Percentiles rank a stretch among this genome's conserved stretches.
phyloP scores from a whole-genome alignment of 2,329 filamentous ascomycete genomes.

The Polytolypa hystricis region DNA sequence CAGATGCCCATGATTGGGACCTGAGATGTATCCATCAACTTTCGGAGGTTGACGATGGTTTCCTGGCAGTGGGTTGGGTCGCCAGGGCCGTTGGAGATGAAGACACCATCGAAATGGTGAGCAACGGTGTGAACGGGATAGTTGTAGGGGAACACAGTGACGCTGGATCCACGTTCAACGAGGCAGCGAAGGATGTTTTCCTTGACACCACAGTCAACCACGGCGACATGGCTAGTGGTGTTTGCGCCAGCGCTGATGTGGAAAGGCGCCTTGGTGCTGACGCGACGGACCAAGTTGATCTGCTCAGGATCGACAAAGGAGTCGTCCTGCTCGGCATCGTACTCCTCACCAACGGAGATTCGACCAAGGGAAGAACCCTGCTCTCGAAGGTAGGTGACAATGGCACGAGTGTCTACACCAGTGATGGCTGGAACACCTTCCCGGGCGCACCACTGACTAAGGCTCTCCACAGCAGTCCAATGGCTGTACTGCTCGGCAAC shows the following conservation, averaged over 20 bases:
- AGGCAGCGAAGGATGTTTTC: slow-evolving; percentile 97
- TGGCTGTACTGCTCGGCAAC: slow-evolving; percentile 91
- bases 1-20: slow-evolving; percentile 97
- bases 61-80: slow-evolving; percentile 95
- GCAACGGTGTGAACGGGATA: slow-evolving; percentile 98
- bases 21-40: slow-evolving; percentile 82
- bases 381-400: slow-evolving; percentile 92
- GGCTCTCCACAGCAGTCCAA: slow-evolving; percentile 93
- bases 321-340: slow-evolving; percentile 96
- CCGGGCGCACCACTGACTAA: slow-evolving; percentile 87
- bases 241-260: slow-evolving; percentile 77
- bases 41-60: slow-evolving; percentile 83
- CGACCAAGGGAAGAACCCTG: slow-evolving; percentile 90
- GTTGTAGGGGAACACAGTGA: slow-evolving; percentile 91
- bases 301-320: slow-evolving; percentile 88
- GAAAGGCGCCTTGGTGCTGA: slow-evolving; percentile 97
- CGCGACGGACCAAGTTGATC: slow-evolving; percentile 91
- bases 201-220: slow-evolving; percentile 98
- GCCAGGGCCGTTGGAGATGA: slow-evolving; percentile 97
- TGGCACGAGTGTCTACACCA: slow-evolving; percentile 90
- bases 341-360: slow-evolving; percentile 93
- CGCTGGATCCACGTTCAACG: slow-evolving; percentile 79
- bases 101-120: slow-evolving; percentile 94
- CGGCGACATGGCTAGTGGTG: slow-evolving; percentile 78
- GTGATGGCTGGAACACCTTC: slow-evolving; percentile 95